Conservation (phyloP, 176 grass and related monocot species). For the Aegilops longissima region DNA sequence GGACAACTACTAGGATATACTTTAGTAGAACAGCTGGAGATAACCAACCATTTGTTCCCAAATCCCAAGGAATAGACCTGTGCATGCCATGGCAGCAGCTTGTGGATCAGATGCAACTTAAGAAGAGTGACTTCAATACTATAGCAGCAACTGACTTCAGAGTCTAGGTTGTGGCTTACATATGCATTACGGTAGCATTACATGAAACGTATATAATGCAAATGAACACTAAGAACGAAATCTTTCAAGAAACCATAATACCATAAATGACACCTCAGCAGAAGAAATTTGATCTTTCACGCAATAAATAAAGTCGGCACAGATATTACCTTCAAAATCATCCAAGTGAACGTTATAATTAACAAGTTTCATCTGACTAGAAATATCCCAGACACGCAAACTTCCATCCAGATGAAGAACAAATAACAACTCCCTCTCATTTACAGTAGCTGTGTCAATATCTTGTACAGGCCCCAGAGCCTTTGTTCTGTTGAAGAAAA, state of each 20-base stretch:
- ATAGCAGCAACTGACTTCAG: constrained; percentile 1
- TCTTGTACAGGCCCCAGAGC: constrained; percentile 78
- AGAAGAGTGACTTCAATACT: constrained; percentile 10
- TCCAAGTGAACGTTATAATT: constrained; percentile 55
- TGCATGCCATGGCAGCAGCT: background rate
- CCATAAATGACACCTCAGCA: background rate
- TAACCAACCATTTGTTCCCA: background rate
- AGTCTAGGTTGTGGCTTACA: constrained; percentile 1
- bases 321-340: constrained; percentile 64
- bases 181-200: background rate
- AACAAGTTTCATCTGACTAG: constrained; percentile 59
- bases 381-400: constrained; percentile 90
- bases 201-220: constrained; percentile 24
- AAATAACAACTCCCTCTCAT: constrained; percentile 75
- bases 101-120: constrained; percentile 1
- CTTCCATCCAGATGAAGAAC: constrained; percentile 77
- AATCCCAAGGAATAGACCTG: background rate
- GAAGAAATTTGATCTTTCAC: constrained; percentile 24
- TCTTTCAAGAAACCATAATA: constrained; percentile 22
- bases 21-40: background rate
- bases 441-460: constrained; percentile 60
- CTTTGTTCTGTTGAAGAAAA: constrained; percentile 67
- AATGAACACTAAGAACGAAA: background rate
- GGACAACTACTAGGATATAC: background rate
- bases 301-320: constrained; percentile 26